Evolutionary conservation across 2,329 filamentous ascomycete species (phyloP), one percentile per base, ranked within the genome.

Genomic region (Pleoardoris graminearum): DNA sequence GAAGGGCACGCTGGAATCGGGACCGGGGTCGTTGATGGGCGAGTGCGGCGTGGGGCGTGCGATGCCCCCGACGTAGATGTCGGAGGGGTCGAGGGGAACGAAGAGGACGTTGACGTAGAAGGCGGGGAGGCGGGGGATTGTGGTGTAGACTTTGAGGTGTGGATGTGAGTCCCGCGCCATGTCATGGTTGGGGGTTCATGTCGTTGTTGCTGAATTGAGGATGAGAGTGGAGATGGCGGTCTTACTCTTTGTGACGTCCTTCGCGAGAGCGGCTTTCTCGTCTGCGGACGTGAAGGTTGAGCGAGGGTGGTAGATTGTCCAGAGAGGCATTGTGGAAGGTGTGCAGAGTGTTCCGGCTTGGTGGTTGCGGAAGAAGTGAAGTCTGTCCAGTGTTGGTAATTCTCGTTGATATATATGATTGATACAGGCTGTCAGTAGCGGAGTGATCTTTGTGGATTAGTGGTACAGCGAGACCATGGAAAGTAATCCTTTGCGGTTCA

Each of bases 71-170:
- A 75, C 61, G 55, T 58, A 76, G 45, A 66, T 59, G 5, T 63
- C 61, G 2, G 48, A 49, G 0, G 59, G 51, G 0, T 61, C 36
- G 17, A 75, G 42, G 4, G 63, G 55, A 48, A 74, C 61, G 66
- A 77, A 79, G 46, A 76, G 63, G 5, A 76, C 70, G 17, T 75
- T 68, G 2, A 78, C 76, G 55, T 78, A 79, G 61, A 79, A 78
- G n/a, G 71, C 67, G 0, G 77, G 77, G 1, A 79, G 69, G n/a
- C n/a, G n/a, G 4, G 63, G 54, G 32, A 63, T 55, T 3, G 60
- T 19, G 4, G 55, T 59, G 61, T 78, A 80, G 54, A 78, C 70
- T 51, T n/a, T n/a, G n/a, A n/a, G n/a, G n/a, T n/a, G n/a, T n/a
- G n/a, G n/a, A n/a, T n/a, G n/a, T n/a, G n/a, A n/a, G n/a, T n/a